Base-by-base conservation (phyloP, 768 basidiomycete genomes). In the Suillus fuscotomentosus region DNA sequence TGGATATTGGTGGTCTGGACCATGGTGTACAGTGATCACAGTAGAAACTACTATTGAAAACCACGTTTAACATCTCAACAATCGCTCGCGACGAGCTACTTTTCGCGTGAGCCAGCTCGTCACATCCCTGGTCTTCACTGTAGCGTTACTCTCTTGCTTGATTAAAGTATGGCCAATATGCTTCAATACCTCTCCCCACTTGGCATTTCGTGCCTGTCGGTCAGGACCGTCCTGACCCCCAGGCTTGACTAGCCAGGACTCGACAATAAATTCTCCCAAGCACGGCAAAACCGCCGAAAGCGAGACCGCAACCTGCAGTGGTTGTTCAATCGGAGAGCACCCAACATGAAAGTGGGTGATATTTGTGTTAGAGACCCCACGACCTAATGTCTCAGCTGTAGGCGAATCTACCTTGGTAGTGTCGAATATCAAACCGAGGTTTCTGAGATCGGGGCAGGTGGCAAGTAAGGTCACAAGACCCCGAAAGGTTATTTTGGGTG, bases 391-490 rank as follows among this genome's bases (percentile, higher is more conserved):
- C 24, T 51, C 24, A 17, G 15, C 50, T 4, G 24, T 27, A 31
- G 1, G 4, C 27, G 13, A 38, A 55, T 15, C 36, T 39, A 38
- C 6, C 55, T 56, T 38, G 7, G n/a, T 56, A n/a, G 55, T n/a
- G 13, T 56, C 55, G n/a, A 56, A 56, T 15, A 56, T 22, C n/a
- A 56, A 36, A 56, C 55, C 55, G n/a, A 56, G 55, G 5, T 38
- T 22, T 20, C 36, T 56, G 36, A 56, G 36, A 56, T 24, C 38
- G 55, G 36, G 13, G 22, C 55, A 56, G 11, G 55, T 13, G 3
- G 55, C 38, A 9, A 56, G 13, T 15, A 56, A 38, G 36, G n/a
- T 3, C n/a, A 55, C n/a, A 9, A 55, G 34, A 34, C 54, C 53
- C 11, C 36, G 13, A 22, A 55, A 55, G 15, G 34, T 55, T n/a